Conservation (phyloP, 768 basidiomycete genomes). For the Rhodotorula kratochvilovae region DNA sequence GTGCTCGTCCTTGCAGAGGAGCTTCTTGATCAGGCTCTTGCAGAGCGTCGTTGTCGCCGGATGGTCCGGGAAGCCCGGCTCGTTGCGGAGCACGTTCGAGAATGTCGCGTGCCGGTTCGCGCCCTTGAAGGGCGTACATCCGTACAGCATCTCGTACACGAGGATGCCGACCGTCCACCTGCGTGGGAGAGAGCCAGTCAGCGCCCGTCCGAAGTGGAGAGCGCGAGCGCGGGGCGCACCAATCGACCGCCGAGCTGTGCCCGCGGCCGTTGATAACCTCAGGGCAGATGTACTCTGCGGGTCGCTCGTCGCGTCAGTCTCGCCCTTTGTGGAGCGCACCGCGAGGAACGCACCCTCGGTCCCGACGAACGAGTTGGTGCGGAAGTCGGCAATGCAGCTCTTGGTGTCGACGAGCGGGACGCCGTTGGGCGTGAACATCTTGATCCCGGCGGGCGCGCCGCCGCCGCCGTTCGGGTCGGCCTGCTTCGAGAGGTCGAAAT, state of each 20-base stretch:
- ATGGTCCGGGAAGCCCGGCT: constrained; percentile 78
- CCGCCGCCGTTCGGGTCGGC: constrained; percentile 66
- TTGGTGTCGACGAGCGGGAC: constrained; percentile 94
- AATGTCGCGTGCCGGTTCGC: constrained; percentile 90
- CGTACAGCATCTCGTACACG: constrained; percentile 93
- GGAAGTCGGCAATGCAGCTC: constrained; percentile 93
- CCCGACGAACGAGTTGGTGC: constrained; percentile 96
- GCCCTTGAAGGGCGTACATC: constrained; percentile 98
- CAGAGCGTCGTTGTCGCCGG: constrained; percentile 72
- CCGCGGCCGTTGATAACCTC: constrained; percentile 96
- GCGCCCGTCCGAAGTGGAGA: neutral
- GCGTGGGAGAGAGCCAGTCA: neutral
- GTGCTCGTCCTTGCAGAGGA: constrained; percentile 87
- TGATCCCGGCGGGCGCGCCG: constrained; percentile 79
- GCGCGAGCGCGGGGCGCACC: constrained; percentile 49
- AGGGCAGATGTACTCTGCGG: constrained; percentile 91
- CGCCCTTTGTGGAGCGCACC: neutral
- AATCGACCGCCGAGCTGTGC: constrained; percentile 97
- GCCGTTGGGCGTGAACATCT: constrained; percentile 76
- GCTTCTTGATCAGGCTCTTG: constrained; percentile 77
- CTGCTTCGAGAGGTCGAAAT: constrained; percentile 98
- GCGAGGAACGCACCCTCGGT: constrained; percentile 71
- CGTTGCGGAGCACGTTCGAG: constrained; percentile 81
- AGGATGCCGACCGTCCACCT: constrained; percentile 84
- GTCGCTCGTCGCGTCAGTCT: constrained; percentile 2